Evolutionary conservation across 345 rosid species (phyloP).

Genomic region (Bruguiera gymnorhiza): DNA sequence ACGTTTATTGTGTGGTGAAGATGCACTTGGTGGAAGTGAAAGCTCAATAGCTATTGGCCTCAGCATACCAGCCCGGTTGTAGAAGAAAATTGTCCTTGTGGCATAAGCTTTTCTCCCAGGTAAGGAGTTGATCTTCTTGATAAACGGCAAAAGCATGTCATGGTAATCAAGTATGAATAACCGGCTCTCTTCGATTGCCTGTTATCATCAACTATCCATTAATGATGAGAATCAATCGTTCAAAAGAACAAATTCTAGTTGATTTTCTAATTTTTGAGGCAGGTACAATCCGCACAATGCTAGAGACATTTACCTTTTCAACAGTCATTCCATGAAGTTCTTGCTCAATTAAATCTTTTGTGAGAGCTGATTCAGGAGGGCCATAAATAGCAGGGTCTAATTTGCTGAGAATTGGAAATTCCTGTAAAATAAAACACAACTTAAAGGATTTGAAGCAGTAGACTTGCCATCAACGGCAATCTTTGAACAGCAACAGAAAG

Average conservation of each 20-base stretch:
- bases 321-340: conserved; percentile 65
- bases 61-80: conserved; percentile 39
- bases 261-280: background rate
- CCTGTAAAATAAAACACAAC: conserved; percentile 38
- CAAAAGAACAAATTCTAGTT: background rate
- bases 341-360: conserved; percentile 67
- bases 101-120: conserved; percentile 78
- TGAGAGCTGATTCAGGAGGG: conserved; percentile 77
- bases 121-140: conserved; percentile 65
- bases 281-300: background rate
- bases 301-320: conserved; percentile 48
- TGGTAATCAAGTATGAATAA: conserved; percentile 80
- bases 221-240: background rate
- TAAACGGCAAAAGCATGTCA: conserved; percentile 81
- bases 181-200: conserved; percentile 85
- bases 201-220: conserved; percentile 20
- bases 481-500: background rate
- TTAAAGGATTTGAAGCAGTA: conserved; percentile 4
- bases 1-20: conserved; percentile 45
- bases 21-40: conserved; percentile 62
- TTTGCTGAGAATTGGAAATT: conserved; percentile 81
- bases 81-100: conserved; percentile 69
- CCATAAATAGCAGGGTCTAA: conserved; percentile 76
- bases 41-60: conserved; percentile 87
- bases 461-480: background rate